Evolutionary conservation across 495 filamentous ascomycete species (phyloP).

Genomic region (Lasiosphaeria miniovina): DNA sequence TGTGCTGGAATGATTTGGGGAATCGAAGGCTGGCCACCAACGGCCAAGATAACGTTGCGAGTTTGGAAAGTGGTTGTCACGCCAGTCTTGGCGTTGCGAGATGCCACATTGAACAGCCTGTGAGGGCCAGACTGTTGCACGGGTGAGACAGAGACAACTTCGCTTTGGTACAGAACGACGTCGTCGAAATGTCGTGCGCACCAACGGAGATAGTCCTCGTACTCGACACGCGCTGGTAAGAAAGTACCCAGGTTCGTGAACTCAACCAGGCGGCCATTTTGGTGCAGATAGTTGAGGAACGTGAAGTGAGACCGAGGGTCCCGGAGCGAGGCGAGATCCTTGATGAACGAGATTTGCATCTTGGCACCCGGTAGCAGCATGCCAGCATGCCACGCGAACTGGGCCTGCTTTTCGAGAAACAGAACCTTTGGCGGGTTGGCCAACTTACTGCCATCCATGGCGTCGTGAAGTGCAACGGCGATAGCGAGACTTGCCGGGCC

Average conservation of each 20-base stretch:
- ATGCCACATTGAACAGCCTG: constrained; percentile 48
- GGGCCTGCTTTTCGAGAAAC: constrained; percentile 80
- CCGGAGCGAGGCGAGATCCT: constrained; percentile 86
- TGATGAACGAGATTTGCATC: constrained; percentile 98
- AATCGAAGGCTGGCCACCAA: constrained; percentile 77
- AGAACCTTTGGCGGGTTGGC: constrained; percentile 60
- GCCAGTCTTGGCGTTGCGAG: constrained; percentile 37
- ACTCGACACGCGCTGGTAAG: constrained; percentile 80
- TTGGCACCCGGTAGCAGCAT: constrained; percentile 91
- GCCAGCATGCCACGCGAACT: constrained; percentile 89
- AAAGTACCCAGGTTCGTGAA: constrained; percentile 92
- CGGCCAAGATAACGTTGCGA: constrained; percentile 80
- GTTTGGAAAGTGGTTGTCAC: constrained; percentile 43
- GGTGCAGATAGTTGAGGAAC: constrained; percentile 89
- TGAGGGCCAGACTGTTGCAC: constrained; percentile 42
- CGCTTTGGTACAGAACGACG: constrained; percentile 72
- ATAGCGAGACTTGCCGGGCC: constrained; percentile 93
- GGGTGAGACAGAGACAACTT: constrained; percentile 63
- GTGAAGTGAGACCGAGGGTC: constrained; percentile 90
- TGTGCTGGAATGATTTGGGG: constrained; percentile 61
- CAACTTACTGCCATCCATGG: constrained; percentile 40
- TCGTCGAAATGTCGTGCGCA: constrained; percentile 79
- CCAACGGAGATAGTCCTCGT: constrained; percentile 93
- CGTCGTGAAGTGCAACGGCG: constrained; percentile 83
- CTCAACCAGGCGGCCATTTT: constrained; percentile 71